Base-by-base conservation (phyloP, 148 eudicot genomes). In the Spergularia marina region DNA sequence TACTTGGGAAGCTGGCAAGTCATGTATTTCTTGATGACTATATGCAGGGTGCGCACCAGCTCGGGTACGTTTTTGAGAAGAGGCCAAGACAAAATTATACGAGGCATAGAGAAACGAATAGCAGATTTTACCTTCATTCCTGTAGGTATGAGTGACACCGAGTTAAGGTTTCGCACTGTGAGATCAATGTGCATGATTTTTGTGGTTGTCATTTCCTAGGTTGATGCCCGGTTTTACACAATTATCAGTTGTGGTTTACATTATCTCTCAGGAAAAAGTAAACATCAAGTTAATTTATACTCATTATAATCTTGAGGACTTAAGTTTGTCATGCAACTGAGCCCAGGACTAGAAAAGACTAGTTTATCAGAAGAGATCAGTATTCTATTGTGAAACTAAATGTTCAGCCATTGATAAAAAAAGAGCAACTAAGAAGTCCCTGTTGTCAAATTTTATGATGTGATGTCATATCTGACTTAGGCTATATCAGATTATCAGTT, bases 11-110 rank as follows among this genome's bases (percentile, higher is more conserved):
- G 10, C 6, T 54, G 8, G 41, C n/a, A 44, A 39, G n/a, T 55
- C 49, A 23, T 8, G 6, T 71, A 6, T 70, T n/a, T 4, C 65
- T 74, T 72, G 74, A 11, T 40, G 25, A 30, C 80, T 75, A 18
- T 61, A 14, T 84, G 72, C 86, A 91, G 98, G 87, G 98, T 90
- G 70, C 95, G 96, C n/a, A 94, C 98, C n/a, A 91, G 97, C 82
- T 94, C 95, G 72, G 97, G 97, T 79, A 93, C 81, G 85, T 89
- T 93, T 86, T 78, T 91, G 73, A 87, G 76, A 77, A 91, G 97
- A 83, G 98, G 94, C 10, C 78, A 81, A 59, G 98, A 93, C 80
- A 88, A 93, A 77, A 77, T 86, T 40, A 89, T 91, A 61, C 74
- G 81, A 77, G 71, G 78, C 72, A 93, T 89, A 79, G 98, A 93